Percentiles rank a stretch among this genome's conserved stretches.
phyloP scores from a whole-genome alignment of 306 rosid species.

The Betula pendula region DNA sequence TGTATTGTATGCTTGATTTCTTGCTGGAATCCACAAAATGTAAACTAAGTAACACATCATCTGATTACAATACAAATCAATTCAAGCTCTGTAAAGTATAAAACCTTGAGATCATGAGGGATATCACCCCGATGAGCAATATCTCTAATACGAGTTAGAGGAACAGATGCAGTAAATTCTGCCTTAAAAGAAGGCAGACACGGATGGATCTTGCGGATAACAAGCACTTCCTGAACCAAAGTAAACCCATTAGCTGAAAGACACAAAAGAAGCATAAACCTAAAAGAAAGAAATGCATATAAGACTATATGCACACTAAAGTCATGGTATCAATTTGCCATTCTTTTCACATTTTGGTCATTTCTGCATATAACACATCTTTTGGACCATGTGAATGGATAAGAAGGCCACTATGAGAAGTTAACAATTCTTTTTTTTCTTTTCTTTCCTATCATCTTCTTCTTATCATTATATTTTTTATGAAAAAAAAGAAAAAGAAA shows the following conservation, averaged over 20 bases:
- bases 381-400: neutral
- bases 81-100: slow-evolving; percentile 18
- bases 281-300: slow-evolving; percentile 14
- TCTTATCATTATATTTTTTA: neutral
- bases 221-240: slow-evolving; percentile 68
- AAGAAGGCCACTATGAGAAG: neutral
- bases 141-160: slow-evolving; percentile 93
- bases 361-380: neutral
- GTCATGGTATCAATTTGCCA: neutral
- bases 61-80: slow-evolving; percentile 19
- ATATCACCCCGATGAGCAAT: slow-evolving; percentile 98
- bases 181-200: slow-evolving; percentile 98
- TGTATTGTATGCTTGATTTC: slow-evolving; percentile 97
- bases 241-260: slow-evolving; percentile 26
- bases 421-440: neutral
- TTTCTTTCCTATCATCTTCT: neutral
- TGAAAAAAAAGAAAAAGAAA: neutral
- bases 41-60: slow-evolving; percentile 28
- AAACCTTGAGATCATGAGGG: slow-evolving; percentile 94
- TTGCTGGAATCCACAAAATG: slow-evolving; percentile 50
- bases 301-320: neutral
- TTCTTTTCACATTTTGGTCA: neutral
- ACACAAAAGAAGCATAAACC: slow-evolving; percentile 17
- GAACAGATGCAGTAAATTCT: slow-evolving; percentile 97
- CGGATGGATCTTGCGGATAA: slow-evolving; percentile 87